Base-by-base conservation (phyloP, 352 stramenopile species). In the Globisporangium takayamanum region DNA sequence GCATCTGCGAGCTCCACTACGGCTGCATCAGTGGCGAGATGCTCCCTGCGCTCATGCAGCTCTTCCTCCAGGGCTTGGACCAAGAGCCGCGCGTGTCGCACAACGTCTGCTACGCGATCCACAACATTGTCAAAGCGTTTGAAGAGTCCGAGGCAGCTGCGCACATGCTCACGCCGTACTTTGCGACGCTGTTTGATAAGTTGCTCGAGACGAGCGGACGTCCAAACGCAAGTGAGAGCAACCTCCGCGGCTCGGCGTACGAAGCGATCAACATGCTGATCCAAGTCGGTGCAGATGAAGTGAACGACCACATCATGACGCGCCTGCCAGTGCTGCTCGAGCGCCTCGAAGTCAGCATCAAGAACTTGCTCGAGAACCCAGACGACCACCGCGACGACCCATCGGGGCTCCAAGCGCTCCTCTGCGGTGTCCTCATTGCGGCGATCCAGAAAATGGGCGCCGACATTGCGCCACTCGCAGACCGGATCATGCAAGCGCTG, bases 101-200 rank as follows among this genome's bases (percentile, higher is more conserved):
- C 61, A 96, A 98, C 64, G 92, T 97, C 52, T 98, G 93, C 68
- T 98, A 97, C 59, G 96, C 94, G 12, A 96, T 99, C 64, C 94
- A 98, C 84, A 98, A 98, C 65, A 88, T 98, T 44, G 95, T 96
- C n/a, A 90, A 95, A 65, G 88, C 92, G 0, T 97, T 97, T 57
- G 82, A 88, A 56, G 85, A 92, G 66, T 87, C 79, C 58, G 73
- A 88, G 64, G 68, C 73, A 37, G 63, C 84, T 54, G 63, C 80
- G 58, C 68, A 96, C 51, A 87, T 99, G 63, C 94, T 96, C 46
- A 85, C 76, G 39, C 97, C 92, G 51, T 98, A 98, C 80, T 87
- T 89, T 56, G 78, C 80, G 28, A 81, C 76, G 30, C 67, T 99
- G 28, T 88, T 99, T 26, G 82, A 98, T 70, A 94, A 96, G 67